Conservation (phyloP, 1,284 basidiomycete species). For the Papiliotrema flavescens region DNA sequence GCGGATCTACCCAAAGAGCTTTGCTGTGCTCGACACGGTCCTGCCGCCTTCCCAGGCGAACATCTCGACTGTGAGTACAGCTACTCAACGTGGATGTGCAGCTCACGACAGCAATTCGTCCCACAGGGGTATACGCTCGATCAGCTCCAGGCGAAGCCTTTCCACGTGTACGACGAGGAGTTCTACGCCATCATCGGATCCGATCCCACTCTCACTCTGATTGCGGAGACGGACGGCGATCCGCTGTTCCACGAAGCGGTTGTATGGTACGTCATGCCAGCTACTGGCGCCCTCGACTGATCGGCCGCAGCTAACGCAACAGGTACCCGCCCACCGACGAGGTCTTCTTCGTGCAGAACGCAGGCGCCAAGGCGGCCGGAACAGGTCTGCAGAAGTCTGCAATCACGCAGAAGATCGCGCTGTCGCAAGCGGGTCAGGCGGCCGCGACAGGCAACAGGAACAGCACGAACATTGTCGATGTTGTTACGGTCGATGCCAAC, state of each 20-base stretch:
- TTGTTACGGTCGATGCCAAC: conserved; percentile 49
- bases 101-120: conserved; percentile 30
- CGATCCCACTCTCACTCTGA: conserved; percentile 57
- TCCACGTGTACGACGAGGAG: conserved; percentile 63
- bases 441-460: conserved; percentile 49
- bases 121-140: conserved; percentile 30
- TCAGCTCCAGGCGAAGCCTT: conserved; percentile 44
- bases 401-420: conserved; percentile 51
- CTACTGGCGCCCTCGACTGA: no score
- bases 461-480: conserved; percentile 51
- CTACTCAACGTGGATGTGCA: not conserved
- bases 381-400: conserved; percentile 52
- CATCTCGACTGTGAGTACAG: conserved; percentile 28
- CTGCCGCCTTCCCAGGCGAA: conserved; percentile 23
- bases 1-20: conserved; percentile 27
- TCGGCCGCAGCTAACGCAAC: not conserved
- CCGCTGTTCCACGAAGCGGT: conserved; percentile 74
- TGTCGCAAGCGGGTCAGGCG: conserved; percentile 46
- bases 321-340: conserved; percentile 57
- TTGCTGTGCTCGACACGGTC: conserved; percentile 29
- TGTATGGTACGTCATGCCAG: conserved; percentile 55
- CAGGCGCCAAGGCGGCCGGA: conserved; percentile 49
- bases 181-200: conserved; percentile 62
- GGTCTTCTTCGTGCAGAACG: conserved; percentile 56
- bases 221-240: conserved; percentile 56